Conservation (phyloP, 345 rosid genomes). For the Syzygium jambos region DNA sequence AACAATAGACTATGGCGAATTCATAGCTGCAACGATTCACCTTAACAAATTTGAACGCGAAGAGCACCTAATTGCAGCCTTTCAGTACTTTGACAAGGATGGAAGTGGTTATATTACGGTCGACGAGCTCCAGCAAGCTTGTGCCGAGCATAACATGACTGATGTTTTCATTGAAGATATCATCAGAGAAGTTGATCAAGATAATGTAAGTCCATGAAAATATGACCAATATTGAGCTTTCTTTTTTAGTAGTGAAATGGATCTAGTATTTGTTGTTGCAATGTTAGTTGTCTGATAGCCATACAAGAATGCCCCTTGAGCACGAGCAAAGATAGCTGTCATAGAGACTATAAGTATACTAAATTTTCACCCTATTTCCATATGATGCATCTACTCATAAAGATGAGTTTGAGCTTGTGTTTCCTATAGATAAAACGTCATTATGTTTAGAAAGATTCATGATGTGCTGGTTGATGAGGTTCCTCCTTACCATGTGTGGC, state of each 20-base stretch:
- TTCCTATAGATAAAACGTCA: not conserved
- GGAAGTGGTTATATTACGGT: conserved; percentile 92
- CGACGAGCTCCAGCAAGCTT: conserved; percentile 95
- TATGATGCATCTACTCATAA: not conserved
- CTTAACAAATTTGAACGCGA: conserved; percentile 92
- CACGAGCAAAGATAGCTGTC: not conserved
- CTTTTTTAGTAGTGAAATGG: not conserved
- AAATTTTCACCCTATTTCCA: not conserved
- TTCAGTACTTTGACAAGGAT: conserved; percentile 93
- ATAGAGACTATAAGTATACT: not conserved
- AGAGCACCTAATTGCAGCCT: conserved; percentile 96
- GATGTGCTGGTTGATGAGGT: not conserved
- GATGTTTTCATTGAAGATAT: conserved; percentile 87
- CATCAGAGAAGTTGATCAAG: conserved; percentile 91
- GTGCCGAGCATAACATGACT: conserved; percentile 80
- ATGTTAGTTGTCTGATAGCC: not conserved
- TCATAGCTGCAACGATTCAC: conserved; percentile 94
- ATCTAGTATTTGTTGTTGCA: not conserved
- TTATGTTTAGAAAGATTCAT: not conserved
- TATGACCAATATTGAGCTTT: not conserved
- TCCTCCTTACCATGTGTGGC: not conserved
- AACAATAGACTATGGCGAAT: conserved; percentile 92
- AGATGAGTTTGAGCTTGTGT: not conserved
- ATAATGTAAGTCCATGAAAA: conserved; percentile 54
- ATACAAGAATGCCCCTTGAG: not conserved